These are phyloP conservation scores for Colletotrichum sp. DNA, from an alignment of 2,329 filamentous ascomycete genomes.

Conservation along the genomic window DNA sequence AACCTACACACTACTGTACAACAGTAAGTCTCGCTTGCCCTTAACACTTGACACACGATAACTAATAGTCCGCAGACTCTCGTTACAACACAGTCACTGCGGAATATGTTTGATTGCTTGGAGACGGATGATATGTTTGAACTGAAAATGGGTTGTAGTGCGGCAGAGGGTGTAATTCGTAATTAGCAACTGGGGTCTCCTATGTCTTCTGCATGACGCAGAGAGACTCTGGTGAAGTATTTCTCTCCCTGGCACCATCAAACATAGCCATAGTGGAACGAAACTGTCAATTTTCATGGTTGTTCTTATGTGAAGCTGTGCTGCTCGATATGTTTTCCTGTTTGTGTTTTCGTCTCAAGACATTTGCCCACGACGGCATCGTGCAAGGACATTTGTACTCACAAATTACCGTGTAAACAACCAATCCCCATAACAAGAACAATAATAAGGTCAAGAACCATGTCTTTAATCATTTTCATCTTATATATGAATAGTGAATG, in stretches of 20 bases:
- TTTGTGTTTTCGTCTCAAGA: background rate
- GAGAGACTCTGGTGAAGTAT: background rate
- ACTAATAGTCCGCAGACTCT: constrained; percentile 34
- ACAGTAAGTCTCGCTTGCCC: constrained; percentile 34
- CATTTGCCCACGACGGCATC: background rate
- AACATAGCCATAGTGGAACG: background rate
- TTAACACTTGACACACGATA: background rate
- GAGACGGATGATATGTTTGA: background rate
- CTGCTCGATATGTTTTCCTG: background rate
- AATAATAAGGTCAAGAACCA: background rate
- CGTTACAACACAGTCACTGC: constrained; percentile 46
- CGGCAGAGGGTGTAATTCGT: background rate
- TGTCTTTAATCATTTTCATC: rapidly evolving
- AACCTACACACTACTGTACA: constrained; percentile 47
- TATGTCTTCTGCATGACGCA: rapidly evolving
- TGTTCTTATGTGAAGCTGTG: background rate
- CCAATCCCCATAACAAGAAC: background rate
- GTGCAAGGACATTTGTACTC: rapidly evolving
- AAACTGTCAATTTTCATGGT: background rate
- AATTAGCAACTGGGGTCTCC: background rate
- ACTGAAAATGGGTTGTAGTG: background rate
- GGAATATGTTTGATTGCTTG: constrained; percentile 42
- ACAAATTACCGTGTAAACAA: background rate
- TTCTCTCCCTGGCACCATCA: background rate
- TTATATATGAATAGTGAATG: background rate